Percentiles rank a stretch among this genome's conserved stretches.
Conservation (phyloP, 768 basidiomycete species). For the Ephemerocybe angulata region DNA sequence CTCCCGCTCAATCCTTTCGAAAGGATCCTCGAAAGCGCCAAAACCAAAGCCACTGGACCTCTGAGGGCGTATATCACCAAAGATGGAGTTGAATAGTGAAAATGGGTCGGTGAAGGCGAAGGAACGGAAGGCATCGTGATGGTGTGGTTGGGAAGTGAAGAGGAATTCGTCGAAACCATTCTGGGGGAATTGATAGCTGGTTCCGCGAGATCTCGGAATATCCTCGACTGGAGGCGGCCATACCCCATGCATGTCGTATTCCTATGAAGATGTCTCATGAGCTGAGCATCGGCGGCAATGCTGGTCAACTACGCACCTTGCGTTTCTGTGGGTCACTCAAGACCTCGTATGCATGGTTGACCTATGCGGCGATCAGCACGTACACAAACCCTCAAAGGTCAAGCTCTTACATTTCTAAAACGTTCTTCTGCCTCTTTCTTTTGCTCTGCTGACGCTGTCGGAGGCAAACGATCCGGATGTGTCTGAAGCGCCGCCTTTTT, state of each 20-base stretch:
- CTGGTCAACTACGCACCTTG: constrained; percentile 32
- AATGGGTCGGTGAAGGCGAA: constrained; percentile 74
- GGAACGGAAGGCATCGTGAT: constrained; percentile 25
- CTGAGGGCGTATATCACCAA: constrained; percentile 39
- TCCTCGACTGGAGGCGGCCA: constrained; percentile 64
- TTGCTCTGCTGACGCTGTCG: constrained; percentile 51
- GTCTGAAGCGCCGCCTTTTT: constrained; percentile 66
- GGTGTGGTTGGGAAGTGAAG: constrained; percentile 37
- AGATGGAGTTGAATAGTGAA: constrained; percentile 67
- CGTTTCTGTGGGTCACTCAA: constrained; percentile 60
- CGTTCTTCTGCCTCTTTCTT: constrained; percentile 60
- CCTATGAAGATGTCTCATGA: constrained; percentile 29
- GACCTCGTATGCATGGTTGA: constrained; percentile 78
- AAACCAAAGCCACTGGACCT: constrained; percentile 18
- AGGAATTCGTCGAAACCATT: constrained; percentile 38
- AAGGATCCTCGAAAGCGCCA: constrained; percentile 21
- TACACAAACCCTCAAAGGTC: not conserved
- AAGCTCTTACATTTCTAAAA: constrained; percentile 33
- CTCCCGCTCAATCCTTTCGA: constrained; percentile 10
- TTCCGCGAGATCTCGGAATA: constrained; percentile 4
- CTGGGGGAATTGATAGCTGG: constrained; percentile 22
- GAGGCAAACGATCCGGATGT: constrained; percentile 70
- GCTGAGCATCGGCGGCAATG: constrained; percentile 1
- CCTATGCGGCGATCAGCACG: constrained; percentile 34
- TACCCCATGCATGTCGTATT: constrained; percentile 67